These are phyloP conservation scores for Suhomyces choctaworum DNA, from an alignment of 1,139 yeast species.

Conservation along the genomic window DNA sequence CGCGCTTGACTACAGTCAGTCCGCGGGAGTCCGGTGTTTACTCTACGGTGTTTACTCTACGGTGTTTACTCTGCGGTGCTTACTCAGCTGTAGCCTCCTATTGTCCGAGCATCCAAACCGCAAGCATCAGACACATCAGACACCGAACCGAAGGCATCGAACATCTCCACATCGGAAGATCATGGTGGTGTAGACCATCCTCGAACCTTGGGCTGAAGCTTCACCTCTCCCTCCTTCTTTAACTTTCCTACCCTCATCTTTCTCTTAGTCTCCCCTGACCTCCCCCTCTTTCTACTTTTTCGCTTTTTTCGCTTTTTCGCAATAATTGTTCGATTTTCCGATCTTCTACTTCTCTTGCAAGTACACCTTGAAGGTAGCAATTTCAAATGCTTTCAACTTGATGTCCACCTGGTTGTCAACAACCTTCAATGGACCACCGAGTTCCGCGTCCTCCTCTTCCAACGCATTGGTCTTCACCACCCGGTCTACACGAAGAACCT, in stretches of 20 bases:
- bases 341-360: conserved; percentile 20
- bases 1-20: no score
- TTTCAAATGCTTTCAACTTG: conserved; percentile 72
- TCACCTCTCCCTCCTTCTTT: background rate
- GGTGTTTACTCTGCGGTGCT: no score
- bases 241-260: background rate
- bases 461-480: conserved; percentile 67
- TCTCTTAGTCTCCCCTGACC: background rate
- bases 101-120: no score
- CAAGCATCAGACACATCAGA: no score
- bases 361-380: conserved; percentile 61
- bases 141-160: no score
- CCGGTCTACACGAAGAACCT: conserved; percentile 39
- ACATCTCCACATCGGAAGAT: no score
- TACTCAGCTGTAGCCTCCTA: no score
- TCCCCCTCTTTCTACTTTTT: background rate
- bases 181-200: no score
- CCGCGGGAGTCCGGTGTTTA: no score
- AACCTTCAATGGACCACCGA: conserved; percentile 25
- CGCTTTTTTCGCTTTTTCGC: background rate
- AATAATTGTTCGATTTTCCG: background rate
- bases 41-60: no score
- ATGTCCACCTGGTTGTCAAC: conserved; percentile 38
- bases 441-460: conserved; percentile 53
- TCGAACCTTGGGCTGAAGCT: no score